Evolutionary conservation across 768 basidiomycete species (phyloP), one percentile per base, ranked within the genome.

Genomic region (Neoboletus magnificus): DNA sequence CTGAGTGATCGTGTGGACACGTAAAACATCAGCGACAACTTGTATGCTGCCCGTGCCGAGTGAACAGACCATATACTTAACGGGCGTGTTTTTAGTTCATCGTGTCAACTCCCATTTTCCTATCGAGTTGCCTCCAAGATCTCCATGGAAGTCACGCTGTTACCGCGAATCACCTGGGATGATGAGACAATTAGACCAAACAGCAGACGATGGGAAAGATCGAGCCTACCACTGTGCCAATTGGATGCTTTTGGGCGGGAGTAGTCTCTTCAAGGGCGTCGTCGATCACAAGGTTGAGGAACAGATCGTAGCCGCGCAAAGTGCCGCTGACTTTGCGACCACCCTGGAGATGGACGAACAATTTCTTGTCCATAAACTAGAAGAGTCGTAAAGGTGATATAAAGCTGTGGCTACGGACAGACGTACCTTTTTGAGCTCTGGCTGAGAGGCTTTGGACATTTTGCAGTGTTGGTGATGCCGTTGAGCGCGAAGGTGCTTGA

Each of bases 321-420:
- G 85, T 86, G 52, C 97, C 97, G 76, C 91, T 93, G 66, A 99
- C 91, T 82, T 92, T 93, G 67, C 96, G 87, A 52, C 93, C 93
- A 45, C 91, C 93, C 70, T 97, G 94, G 8, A 99, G 78, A 75
- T 96, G 85, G 66, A 99, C 79, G 74, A 95, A 95, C 63, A 98
- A 77, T 67, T 89, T 91, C 78, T 98, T 96, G 82, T 99, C 97
- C 95, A 99, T 98, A 71, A 97, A 99, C 91, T 98, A 42, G 47
- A 56, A 37, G 9, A 30, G 12, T 12, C 25, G 29, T 16, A 36
- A 33, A 4, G 32, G 32, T 43, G 32, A 18, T 23, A 32, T 35
- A 41, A 63, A 42, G 22, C 12, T 42, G 56, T 43, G 42, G 16
- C 10, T 40, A 40, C 22, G 48, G 23, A 52, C 22, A 50, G 12